phyloP scores from a whole-genome alignment of 1,284 basidiomycete genomes.

The Marasmius oreades region DNA sequence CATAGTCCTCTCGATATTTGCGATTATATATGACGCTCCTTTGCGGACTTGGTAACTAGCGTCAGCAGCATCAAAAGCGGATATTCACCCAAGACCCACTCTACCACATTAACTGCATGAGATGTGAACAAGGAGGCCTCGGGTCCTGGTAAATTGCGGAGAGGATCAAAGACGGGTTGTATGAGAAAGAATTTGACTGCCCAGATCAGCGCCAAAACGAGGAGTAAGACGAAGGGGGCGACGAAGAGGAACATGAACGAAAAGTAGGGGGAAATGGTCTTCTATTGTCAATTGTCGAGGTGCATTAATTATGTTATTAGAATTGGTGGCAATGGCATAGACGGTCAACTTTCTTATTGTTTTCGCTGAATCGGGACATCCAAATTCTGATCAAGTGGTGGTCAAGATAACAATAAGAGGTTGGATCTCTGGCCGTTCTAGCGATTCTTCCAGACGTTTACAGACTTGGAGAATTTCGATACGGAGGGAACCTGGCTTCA shows the following conservation, averaged over 20 bases:
- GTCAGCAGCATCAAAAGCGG: background rate
- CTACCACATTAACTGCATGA: conserved; percentile 40
- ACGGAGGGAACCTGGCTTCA: no score
- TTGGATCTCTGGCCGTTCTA: background rate
- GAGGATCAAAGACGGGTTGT: conserved; percentile 42
- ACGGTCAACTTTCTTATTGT: background rate
- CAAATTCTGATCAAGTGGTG: background rate
- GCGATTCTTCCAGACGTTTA: no score
- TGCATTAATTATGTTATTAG: background rate
- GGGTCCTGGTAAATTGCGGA: conserved; percentile 45
- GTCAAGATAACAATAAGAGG: background rate
- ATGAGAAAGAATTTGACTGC: conserved; percentile 39
- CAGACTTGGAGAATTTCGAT: no score
- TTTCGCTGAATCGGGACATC: background rate
- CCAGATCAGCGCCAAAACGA: conserved; percentile 34
- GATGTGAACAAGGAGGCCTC: conserved; percentile 34
- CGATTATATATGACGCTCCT: conserved; percentile 35
- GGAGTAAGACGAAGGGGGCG: conserved; percentile 27
- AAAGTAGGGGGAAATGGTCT: conserved; percentile 5
- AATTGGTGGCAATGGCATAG: background rate
- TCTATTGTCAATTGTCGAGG: background rate
- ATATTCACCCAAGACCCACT: conserved; percentile 30
- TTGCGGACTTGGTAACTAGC: conserved; percentile 27
- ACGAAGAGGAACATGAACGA: conserved; percentile 15
- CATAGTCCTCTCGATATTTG: conserved; percentile 40